Conservation (phyloP, 2,329 filamentous ascomycete species). For the Phialocephala sp. region DNA sequence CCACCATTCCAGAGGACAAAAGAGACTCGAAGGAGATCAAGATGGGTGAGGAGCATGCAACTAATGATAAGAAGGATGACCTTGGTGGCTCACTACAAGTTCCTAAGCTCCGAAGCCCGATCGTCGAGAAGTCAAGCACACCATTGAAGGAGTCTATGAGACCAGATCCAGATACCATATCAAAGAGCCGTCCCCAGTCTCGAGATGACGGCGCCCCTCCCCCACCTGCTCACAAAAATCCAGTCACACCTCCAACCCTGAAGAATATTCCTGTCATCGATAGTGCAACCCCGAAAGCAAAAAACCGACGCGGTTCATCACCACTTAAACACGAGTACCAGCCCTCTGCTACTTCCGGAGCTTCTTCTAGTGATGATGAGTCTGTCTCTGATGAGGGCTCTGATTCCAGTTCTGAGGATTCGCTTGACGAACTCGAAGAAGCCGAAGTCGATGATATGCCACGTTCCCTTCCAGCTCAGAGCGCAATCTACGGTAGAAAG, state of each 20-base stretch:
- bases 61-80: background rate
- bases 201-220: constrained; percentile 38
- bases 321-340: constrained; percentile 97
- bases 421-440: constrained; percentile 56
- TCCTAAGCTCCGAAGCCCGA: constrained; percentile 26
- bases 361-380: constrained; percentile 64
- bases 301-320: constrained; percentile 79
- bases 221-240: constrained; percentile 40
- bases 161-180: constrained; percentile 26
- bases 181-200: constrained; percentile 21
- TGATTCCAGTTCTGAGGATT: constrained; percentile 54
- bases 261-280: constrained; percentile 41
- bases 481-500: constrained; percentile 30
- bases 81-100: constrained; percentile 14
- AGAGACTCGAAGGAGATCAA: background rate
- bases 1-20: background rate
- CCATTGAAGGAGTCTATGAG: constrained; percentile 31
- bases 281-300: constrained; percentile 33
- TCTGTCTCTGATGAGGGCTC: constrained; percentile 51
- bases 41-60: constrained; percentile 1
- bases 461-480: constrained; percentile 27
- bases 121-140: constrained; percentile 24
- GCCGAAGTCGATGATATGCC: constrained; percentile 50
- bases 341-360: constrained; percentile 74
- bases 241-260: constrained; percentile 53